A percentile compares a stretch with the other conserved stretches of the same genome.
Conservation (phyloP, 1,284 basidiomycete species). For the Gymnopus androsaceus region DNA sequence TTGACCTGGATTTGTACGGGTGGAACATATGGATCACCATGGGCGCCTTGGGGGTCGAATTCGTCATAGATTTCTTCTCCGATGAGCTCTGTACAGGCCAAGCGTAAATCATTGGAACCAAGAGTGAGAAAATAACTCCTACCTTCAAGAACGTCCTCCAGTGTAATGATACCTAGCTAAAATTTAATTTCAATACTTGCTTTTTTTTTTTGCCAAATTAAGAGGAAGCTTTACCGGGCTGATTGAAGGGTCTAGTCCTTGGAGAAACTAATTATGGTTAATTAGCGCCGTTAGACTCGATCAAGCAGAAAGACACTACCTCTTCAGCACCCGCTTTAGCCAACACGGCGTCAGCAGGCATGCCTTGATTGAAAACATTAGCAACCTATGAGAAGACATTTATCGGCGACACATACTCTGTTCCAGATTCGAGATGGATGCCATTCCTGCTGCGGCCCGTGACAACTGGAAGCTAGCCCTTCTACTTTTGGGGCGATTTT, state of each 20-base stretch:
- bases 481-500: conserved; percentile 31
- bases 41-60: conserved; percentile 75
- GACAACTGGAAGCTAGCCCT: conserved; percentile 46
- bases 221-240: too few species aligned
- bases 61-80: conserved; percentile 92
- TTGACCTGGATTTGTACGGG: conserved; percentile 32
- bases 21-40: conserved; percentile 64
- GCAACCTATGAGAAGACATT: neutral
- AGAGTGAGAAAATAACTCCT: conserved; percentile 16
- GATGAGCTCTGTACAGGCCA: conserved; percentile 65
- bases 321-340: conserved; percentile 69
- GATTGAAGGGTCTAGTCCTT: conserved; percentile 70
- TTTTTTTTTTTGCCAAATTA: too few species aligned
- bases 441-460: conserved; percentile 36
- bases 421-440: conserved; percentile 54
- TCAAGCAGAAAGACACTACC: conserved; percentile 36
- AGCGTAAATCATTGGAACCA: neutral
- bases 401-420: conserved; percentile 45
- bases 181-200: too few species aligned
- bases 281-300: too few species aligned
- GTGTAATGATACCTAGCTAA: conserved; percentile 91
- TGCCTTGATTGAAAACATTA: conserved; percentile 29
- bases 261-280: conserved; percentile 56
- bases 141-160: conserved; percentile 93
- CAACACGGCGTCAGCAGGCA: conserved; percentile 82